Evolutionary conservation across 331 rosid genomes (phyloP), one percentile per base, ranked within the genome.

Genomic region (Phaseolus coccineus): DNA sequence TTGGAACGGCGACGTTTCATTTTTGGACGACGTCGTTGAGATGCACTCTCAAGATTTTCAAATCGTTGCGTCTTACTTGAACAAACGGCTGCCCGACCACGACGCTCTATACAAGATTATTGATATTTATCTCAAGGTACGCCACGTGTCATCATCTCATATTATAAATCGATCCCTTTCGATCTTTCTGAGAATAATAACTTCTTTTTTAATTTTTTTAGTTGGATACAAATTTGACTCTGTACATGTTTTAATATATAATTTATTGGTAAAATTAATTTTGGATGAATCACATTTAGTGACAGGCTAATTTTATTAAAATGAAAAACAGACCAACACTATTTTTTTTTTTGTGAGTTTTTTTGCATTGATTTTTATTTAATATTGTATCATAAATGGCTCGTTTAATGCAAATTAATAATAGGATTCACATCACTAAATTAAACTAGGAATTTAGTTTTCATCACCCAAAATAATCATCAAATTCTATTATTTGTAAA

Each of bases 51-150:
- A 82, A 8, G 91, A 92, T 78, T 94, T 94, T 88, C 87, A 67
- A 68, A 76, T 61, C 58, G 91, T 91, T 0, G 85, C 79, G 1
- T 84, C 84, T 57, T 90, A 93, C 30, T 68, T 92, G 66, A 90
- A 77, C 35, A 57, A 77, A 28, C 83, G 90, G 16, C 67, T 87
- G 47, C 72, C 73, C 2, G 85, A 85, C 78, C 98, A 94, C 48
- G 97, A 94, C 63, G 82, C 88, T 11, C 69, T 94, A 24, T 92
- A 92, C 77, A 83, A 83, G 84, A 79, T 93, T 57, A 72, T 89
- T 10, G 88, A 89, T 79, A 89, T 88, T 22, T 94, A 94, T 75
- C 83, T 92, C 5, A 85, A 83, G 87, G 98, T 94, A 84, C 24
- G 86, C 30, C 58, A 67, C 68, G 77, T 73, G 61, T 70, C 75